These are phyloP conservation scores for Scutellaria baicalensis DNA, from an alignment of 257 asterid genomes.

Conservation along the genomic window DNA sequence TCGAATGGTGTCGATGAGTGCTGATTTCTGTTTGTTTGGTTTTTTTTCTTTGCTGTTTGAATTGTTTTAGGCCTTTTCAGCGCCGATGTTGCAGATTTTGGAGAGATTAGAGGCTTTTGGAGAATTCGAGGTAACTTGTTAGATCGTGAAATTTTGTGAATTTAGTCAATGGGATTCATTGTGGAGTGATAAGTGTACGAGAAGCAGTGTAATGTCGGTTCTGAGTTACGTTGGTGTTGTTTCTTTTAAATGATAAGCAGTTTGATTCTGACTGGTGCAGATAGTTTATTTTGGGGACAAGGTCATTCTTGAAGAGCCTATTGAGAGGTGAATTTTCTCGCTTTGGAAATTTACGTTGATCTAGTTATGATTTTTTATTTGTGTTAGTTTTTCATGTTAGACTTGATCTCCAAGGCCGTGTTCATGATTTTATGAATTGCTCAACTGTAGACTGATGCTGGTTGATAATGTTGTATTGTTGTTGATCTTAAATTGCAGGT, in stretches of 20 bases:
- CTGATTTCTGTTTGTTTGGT: constrained; percentile 6
- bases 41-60: not conserved
- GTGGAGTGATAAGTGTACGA: not conserved
- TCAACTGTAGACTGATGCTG: not conserved
- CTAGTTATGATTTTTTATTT: not conserved
- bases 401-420: not conserved
- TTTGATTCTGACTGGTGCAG: constrained; percentile 35
- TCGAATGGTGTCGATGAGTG: not conserved
- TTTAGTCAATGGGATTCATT: not conserved
- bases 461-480: not conserved
- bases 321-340: constrained; percentile 59
- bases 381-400: not conserved
- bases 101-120: constrained; percentile 80
- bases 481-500: constrained; percentile 38
- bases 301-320: constrained; percentile 80
- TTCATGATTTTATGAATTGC: not conserved
- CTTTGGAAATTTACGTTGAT: not conserved
- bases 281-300: constrained; percentile 84
- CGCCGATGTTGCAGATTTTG: constrained; percentile 87
- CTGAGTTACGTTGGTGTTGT: not conserved
- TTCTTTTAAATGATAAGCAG: not conserved
- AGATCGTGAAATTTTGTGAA: not conserved
- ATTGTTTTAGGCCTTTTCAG: constrained; percentile 52
- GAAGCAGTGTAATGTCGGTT: not conserved
- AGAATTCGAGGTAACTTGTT: constrained; percentile 69